phyloP scores from a whole-genome alignment of 768 basidiomycete genomes.

The Amyloporia xantha region DNA sequence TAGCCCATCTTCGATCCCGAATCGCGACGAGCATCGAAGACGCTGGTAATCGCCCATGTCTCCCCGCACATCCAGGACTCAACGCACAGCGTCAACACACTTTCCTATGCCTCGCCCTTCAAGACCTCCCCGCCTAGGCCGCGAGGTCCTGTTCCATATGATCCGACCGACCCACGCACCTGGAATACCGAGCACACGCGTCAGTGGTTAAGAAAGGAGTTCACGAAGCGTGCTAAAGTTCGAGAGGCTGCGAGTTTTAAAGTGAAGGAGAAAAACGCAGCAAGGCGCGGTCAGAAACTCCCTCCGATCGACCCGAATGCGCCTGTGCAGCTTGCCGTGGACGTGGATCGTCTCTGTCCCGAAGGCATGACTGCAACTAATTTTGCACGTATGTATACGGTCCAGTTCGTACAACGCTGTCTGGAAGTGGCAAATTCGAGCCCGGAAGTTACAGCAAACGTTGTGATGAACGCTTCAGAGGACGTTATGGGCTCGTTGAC shows the following conservation, averaged over 20 bases:
- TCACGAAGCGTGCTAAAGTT: slow-evolving; percentile 12
- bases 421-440: slow-evolving; percentile 16
- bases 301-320: slow-evolving; percentile 1
- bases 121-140: slow-evolving; percentile 24
- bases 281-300: slow-evolving; percentile 9
- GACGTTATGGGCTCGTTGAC: slow-evolving; percentile 22
- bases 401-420: slow-evolving; percentile 26
- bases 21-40: slow-evolving; percentile 23
- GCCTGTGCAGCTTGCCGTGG: slow-evolving; percentile 18
- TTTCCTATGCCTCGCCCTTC: slow-evolving; percentile 31
- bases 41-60: slow-evolving; percentile 31
- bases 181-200: slow-evolving; percentile 26
- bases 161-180: slow-evolving; percentile 27
- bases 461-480: slow-evolving; percentile 16
- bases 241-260: slow-evolving; percentile 1
- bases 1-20: slow-evolving; percentile 33
- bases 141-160: slow-evolving; percentile 26
- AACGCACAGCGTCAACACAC: slow-evolving; percentile 26
- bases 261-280: slow-evolving; percentile 4
- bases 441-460: slow-evolving; percentile 10
- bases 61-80: slow-evolving; percentile 32
- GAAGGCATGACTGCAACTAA: slow-evolving; percentile 24
- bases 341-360: slow-evolving; percentile 25
- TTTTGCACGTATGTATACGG: slow-evolving; percentile 24
- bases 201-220: slow-evolving; percentile 24